Evolutionary conservation across 2,329 filamentous ascomycete species (phyloP).

Genomic region (Calonectria pseudoreteaudii): DNA sequence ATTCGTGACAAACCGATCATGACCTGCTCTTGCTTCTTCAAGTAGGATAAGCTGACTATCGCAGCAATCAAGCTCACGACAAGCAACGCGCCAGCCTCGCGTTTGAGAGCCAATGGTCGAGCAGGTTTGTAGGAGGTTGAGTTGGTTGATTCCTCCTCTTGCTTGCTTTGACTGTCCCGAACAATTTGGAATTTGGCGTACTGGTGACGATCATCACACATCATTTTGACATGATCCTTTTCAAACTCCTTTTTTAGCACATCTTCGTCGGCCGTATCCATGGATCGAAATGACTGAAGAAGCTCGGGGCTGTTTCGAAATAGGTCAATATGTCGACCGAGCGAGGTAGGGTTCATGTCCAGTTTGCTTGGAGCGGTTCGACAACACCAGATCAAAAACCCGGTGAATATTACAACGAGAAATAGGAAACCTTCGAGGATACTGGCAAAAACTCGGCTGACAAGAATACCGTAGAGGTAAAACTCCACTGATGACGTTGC

Average conservation of each 20-base stretch:
- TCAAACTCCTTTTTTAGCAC: slow-evolving; percentile 1
- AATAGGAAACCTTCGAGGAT: slow-evolving; percentile 45
- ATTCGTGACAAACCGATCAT: slow-evolving; percentile 34
- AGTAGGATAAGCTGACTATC: slow-evolving; percentile 31
- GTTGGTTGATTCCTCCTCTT: neutral
- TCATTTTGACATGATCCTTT: slow-evolving; percentile 30
- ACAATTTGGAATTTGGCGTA: neutral
- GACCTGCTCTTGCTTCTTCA: slow-evolving; percentile 37
- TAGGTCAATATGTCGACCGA: slow-evolving; percentile 33
- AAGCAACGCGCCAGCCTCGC: slow-evolving; percentile 32
- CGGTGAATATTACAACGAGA: slow-evolving; percentile 33
- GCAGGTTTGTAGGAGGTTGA: slow-evolving; percentile 41
- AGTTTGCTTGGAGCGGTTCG: slow-evolving; percentile 24
- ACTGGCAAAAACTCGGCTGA: slow-evolving; percentile 47
- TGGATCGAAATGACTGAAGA: neutral
- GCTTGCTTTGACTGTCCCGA: neutral
- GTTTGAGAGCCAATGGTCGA: slow-evolving; percentile 34
- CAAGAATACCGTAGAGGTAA: slow-evolving; percentile 44
- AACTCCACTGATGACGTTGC: slow-evolving; percentile 24
- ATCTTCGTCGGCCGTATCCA: slow-evolving; percentile 33
- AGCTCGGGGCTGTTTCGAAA: slow-evolving; percentile 33
- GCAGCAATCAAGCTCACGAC: slow-evolving; percentile 22
- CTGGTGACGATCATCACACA: neutral
- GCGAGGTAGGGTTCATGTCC: slow-evolving; percentile 41
- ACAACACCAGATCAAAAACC: slow-evolving; percentile 35